phyloP scores from a whole-genome alignment of 1,284 basidiomycete genomes.

The Albatrellus sp. region DNA sequence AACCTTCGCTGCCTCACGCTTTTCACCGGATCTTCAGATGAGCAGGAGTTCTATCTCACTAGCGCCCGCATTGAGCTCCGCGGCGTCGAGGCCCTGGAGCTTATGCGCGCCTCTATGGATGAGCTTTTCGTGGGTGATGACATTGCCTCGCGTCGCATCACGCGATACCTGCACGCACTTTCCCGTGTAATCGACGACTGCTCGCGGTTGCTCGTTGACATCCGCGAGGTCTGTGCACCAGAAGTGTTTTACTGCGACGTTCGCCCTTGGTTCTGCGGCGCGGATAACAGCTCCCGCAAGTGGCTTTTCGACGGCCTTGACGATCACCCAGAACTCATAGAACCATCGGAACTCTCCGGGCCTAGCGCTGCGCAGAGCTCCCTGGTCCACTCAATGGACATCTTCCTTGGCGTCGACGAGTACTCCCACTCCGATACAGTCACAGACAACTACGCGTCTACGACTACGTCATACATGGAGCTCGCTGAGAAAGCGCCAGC shows the following conservation, averaged over 20 bases:
- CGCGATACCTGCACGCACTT: constrained; percentile 58
- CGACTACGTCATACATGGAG: constrained; percentile 11
- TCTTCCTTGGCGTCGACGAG: constrained; percentile 80
- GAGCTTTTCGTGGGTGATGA: constrained; percentile 84
- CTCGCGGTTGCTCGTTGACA: constrained; percentile 42
- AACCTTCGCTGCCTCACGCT: constrained; percentile 54
- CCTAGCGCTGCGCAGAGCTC: constrained; percentile 88
- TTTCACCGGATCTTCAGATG: constrained; percentile 79
- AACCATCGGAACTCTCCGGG: constrained; percentile 64
- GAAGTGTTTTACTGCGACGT: constrained; percentile 76
- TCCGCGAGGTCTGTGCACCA: constrained; percentile 70
- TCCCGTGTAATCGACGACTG: constrained; percentile 59
- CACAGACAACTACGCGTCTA: constrained; percentile 17
- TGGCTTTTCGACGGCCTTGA: constrained; percentile 81
- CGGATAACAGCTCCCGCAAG: constrained; percentile 50
- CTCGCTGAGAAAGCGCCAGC: background rate
- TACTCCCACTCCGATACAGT: constrained; percentile 25
- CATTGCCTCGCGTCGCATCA: constrained; percentile 64
- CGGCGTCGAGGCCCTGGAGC: constrained; percentile 75
- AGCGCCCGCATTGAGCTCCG: constrained; percentile 86
- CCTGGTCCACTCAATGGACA: constrained; percentile 80
- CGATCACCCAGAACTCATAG: constrained; percentile 30
- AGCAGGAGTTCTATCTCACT: constrained; percentile 82
- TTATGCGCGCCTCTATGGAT: constrained; percentile 86
- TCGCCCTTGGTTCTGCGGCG: constrained; percentile 88